Evolutionary conservation across 768 basidiomycete genomes (phyloP).

Genomic region (Leucocoprinus birnbaumii): DNA sequence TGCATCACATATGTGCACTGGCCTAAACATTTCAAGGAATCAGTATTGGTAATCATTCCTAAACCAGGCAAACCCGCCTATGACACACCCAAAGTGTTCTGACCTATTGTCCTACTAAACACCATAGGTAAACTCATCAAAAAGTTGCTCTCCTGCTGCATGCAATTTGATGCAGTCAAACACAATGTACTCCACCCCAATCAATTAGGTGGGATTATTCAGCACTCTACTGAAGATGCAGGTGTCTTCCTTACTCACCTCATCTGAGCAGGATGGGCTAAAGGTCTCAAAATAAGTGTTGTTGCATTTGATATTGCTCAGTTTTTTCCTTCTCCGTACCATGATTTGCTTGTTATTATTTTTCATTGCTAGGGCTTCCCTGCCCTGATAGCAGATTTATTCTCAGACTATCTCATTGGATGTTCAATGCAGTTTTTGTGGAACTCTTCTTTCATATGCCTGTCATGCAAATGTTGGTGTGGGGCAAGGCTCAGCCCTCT

Average conservation of each 20-base stretch:
- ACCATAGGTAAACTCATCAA: constrained; percentile 9
- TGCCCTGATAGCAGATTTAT: not conserved
- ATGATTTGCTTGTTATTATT: not conserved
- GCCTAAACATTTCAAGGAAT: constrained; percentile 12
- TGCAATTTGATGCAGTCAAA: constrained; percentile 7
- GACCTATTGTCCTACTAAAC: constrained; percentile 9
- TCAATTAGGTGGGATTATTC: not conserved
- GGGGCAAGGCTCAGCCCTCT: no score
- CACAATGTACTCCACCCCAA: not conserved
- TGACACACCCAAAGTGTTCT: not conserved
- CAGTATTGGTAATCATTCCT: constrained; percentile 14
- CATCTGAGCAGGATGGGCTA: not conserved
- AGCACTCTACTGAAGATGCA: not conserved
- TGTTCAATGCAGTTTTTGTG: no score
- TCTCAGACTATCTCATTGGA: not conserved
- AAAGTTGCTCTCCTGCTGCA: constrained; percentile 3
- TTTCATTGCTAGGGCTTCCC: not conserved
- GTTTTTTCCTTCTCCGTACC: not conserved
- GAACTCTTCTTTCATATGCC: no score
- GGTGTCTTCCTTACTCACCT: not conserved
- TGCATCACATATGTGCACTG: not conserved
- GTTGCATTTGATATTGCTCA: not conserved
- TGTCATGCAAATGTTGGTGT: no score
- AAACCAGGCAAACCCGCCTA: constrained; percentile 12
- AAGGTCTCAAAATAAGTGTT: not conserved